Conservation (phyloP, 495 filamentous ascomycete genomes). For the Terfezia claveryi region DNA sequence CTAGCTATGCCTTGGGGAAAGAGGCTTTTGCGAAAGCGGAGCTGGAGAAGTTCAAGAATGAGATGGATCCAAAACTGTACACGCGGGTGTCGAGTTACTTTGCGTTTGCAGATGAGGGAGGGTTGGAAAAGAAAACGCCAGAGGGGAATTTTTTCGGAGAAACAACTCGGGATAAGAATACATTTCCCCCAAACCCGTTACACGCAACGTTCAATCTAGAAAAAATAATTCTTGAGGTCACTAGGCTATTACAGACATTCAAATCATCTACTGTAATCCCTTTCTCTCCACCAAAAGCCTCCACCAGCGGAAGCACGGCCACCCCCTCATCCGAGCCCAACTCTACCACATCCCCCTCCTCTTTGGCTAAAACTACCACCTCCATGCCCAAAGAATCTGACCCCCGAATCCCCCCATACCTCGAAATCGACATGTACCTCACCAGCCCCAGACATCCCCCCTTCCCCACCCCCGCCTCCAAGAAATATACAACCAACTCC, state of each 20-base stretch:
- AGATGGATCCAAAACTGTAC: not conserved
- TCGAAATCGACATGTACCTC: not conserved
- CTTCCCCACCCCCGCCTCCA: not conserved
- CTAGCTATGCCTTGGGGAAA: conserved; percentile 2
- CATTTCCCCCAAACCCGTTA: not conserved
- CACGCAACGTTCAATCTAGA: too few species aligned
- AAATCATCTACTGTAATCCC: too few species aligned
- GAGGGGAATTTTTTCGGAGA: not conserved
- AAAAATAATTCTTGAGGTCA: too few species aligned
- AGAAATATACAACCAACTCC: not conserved
- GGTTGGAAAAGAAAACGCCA: too few species aligned
- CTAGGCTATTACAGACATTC: too few species aligned
- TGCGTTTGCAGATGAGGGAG: not conserved
- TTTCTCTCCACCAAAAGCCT: too few species aligned
- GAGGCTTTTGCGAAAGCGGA: conserved; percentile 5
- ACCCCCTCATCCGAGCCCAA: too few species aligned
- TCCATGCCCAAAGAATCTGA: too few species aligned
- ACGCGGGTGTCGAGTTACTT: not conserved
- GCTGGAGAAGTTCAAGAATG: not conserved
- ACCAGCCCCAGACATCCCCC: not conserved
- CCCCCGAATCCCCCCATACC: too few species aligned
- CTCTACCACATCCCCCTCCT: too few species aligned
- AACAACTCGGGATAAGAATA: not conserved
- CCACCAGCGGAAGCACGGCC: too few species aligned
- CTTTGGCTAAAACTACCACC: too few species aligned